phyloP scores from a whole-genome alignment of 2,329 filamentous ascomycete species.

The Lecanicillium sp. region DNA sequence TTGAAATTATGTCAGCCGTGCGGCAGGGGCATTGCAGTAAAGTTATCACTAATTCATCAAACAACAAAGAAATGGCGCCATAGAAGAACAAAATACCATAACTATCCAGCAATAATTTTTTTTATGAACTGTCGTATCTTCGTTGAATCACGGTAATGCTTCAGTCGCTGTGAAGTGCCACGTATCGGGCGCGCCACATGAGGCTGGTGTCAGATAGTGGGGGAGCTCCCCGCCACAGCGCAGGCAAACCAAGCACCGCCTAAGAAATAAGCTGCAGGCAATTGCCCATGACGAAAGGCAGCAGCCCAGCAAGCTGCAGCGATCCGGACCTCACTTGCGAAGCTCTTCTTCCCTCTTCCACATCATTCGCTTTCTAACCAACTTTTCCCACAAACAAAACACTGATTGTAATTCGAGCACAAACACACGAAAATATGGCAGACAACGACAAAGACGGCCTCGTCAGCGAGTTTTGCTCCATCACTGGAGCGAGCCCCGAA shows the following conservation, averaged over 20 bases:
- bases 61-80: too few relatives aligned
- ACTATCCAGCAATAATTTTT: too few relatives aligned
- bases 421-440: conserved; percentile 22
- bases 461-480: conserved; percentile 24
- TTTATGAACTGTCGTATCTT: too few relatives aligned
- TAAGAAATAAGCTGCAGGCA: background rate
- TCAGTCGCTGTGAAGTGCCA: too few relatives aligned
- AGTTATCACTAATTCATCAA: too few relatives aligned
- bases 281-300: conserved; percentile 7
- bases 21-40: too few relatives aligned
- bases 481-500: conserved; percentile 23
- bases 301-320: background rate
- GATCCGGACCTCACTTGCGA: background rate
- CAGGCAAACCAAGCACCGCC: background rate
- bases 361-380: background rate
- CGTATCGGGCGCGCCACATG: background rate
- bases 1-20: too few relatives aligned
- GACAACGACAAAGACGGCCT: conserved; percentile 22
- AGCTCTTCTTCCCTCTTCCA: conserved; percentile 5
- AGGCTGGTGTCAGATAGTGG: background rate
- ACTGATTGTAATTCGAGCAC: background rate
- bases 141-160: too few relatives aligned
- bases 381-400: background rate
- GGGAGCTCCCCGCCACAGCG: background rate
- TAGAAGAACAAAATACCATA: too few relatives aligned